Evolutionary conservation across 768 basidiomycete species (phyloP).

Genomic region (Kwoniella europaea): DNA sequence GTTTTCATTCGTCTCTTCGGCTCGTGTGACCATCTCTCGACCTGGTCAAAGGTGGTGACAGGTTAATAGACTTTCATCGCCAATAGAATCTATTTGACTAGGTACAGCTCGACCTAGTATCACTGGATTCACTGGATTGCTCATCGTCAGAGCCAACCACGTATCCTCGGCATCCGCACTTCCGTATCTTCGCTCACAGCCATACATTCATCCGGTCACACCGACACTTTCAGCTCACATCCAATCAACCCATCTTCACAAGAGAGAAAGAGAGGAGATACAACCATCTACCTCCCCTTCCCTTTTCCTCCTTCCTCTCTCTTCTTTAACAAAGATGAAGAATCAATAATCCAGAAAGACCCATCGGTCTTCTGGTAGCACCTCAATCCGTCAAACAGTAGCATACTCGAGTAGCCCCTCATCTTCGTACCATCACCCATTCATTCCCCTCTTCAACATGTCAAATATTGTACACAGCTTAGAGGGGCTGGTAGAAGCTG

Average conservation of each 20-base stretch:
- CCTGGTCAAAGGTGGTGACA: no score
- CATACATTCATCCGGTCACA: no score
- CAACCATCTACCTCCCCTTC: conserved; percentile 4
- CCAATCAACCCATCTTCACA: neutral
- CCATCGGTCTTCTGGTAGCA: conserved; percentile 25
- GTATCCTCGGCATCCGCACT: no score
- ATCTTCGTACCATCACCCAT: neutral
- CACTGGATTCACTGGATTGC: no score
- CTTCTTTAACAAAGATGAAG: conserved; percentile 11
- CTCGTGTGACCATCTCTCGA: conserved; percentile 15
- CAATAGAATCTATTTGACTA: accelerated
- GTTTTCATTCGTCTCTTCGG: conserved; percentile 15
- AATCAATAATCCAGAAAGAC: conserved; percentile 28
- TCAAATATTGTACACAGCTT: conserved; percentile 37
- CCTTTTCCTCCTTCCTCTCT: neutral
- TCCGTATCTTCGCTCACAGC: no score
- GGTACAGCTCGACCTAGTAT: neutral
- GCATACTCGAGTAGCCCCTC: neutral
- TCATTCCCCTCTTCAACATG: conserved; percentile 27
- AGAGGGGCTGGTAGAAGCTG: conserved; percentile 43
- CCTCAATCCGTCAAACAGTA: neutral
- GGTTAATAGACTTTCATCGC: no score
- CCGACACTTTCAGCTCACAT: no score
- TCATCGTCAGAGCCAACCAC: no score
- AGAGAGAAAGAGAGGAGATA: conserved; percentile 16